Evolutionary conservation across 176 grass and related monocot species (phyloP).

Genomic region (Pontederia crassipes): DNA sequence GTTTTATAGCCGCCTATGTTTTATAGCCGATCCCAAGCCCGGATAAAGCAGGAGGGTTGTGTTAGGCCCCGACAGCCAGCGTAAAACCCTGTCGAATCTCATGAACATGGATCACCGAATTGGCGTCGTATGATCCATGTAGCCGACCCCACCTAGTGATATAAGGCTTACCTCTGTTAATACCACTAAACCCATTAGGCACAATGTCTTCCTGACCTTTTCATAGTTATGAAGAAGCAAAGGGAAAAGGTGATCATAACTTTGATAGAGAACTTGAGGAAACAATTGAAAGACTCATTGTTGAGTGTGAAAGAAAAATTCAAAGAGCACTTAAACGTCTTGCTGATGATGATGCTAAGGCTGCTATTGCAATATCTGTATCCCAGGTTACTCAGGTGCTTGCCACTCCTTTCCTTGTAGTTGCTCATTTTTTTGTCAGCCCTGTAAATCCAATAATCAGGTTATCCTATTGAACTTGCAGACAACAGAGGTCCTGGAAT

Average conservation of each 20-base stretch:
- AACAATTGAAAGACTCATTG: slow-evolving; percentile 86
- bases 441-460: neutral
- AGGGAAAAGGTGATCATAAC: slow-evolving; percentile 70
- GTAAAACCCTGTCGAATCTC: too few species aligned
- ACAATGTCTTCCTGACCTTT: slow-evolving; percentile 40
- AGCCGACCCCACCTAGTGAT: too few species aligned
- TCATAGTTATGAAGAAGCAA: slow-evolving; percentile 89
- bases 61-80: too few species aligned
- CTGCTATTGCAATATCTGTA: slow-evolving; percentile 95
- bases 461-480: slow-evolving; percentile 16
- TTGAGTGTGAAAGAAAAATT: slow-evolving; percentile 96
- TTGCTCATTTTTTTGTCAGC: too few species aligned
- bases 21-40: too few species aligned
- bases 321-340: slow-evolving; percentile 84
- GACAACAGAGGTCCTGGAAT: slow-evolving; percentile 59
- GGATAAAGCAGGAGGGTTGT: too few species aligned
- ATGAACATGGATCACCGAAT: too few species aligned
- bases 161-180: neutral
- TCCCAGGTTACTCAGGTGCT: slow-evolving; percentile 77
- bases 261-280: slow-evolving; percentile 80
- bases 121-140: too few species aligned
- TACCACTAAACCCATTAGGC: neutral
- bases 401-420: slow-evolving; percentile 6
- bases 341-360: slow-evolving; percentile 79
- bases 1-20: too few species aligned